A percentile compares a stretch with the other conserved stretches of the same genome.
Evolutionary conservation across 1,284 basidiomycete genomes (phyloP).

Genomic region (Inonotus hispidus): DNA sequence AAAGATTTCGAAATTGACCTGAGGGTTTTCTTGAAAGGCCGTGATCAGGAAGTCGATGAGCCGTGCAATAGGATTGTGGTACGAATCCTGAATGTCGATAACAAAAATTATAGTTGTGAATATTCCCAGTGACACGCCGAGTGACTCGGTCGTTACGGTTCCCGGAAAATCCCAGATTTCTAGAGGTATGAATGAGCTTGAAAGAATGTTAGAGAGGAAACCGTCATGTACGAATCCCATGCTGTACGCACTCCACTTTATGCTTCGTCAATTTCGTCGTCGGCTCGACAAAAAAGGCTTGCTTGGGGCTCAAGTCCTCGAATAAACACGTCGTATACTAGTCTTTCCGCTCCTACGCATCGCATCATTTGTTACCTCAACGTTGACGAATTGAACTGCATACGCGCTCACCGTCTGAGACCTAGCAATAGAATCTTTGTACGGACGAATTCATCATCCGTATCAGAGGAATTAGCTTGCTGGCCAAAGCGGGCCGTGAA

Average conservation of each 20-base stretch:
- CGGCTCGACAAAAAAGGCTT: constrained; percentile 89
- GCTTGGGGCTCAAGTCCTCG: constrained; percentile 76
- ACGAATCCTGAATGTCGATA: constrained; percentile 84
- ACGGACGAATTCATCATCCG: constrained; percentile 26
- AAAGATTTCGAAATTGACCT: constrained; percentile 86
- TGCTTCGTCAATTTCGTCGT: constrained; percentile 76
- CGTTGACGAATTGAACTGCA: neutral
- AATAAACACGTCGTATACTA: constrained; percentile 90
- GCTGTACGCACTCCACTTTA: constrained; percentile 68
- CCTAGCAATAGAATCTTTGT: constrained; percentile 79
- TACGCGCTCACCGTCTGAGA: constrained; percentile 59
- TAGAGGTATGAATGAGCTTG: constrained; percentile 84
- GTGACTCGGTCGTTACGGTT: constrained; percentile 69
- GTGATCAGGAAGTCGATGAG: constrained; percentile 74
- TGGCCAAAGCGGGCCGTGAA: constrained; percentile 9
- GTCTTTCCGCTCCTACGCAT: constrained; percentile 82
- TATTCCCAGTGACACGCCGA: constrained; percentile 65
- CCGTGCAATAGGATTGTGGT: constrained; percentile 72
- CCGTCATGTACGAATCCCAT: neutral
- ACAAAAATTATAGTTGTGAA: constrained; percentile 89
- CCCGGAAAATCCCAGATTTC: constrained; percentile 97
- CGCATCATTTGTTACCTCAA: constrained; percentile 13
- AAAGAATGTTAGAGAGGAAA: neutral
- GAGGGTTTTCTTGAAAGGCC: constrained; percentile 71
- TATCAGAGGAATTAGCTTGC: neutral